Percentiles rank a stretch among this genome's conserved stretches.
phyloP scores from a whole-genome alignment of 345 rosid species.

The Erucastrum elatum region DNA sequence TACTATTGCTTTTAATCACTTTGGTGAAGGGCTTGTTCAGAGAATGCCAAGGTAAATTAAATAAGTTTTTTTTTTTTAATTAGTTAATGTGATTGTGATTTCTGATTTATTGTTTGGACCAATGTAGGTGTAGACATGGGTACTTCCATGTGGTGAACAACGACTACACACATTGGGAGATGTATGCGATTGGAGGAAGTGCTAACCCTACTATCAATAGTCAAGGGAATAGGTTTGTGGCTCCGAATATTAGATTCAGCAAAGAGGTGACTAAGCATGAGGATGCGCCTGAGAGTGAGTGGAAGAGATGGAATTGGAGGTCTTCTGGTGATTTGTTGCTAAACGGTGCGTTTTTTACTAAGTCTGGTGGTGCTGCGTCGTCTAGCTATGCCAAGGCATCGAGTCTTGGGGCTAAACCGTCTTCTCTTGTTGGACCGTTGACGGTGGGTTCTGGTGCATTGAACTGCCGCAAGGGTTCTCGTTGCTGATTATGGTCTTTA shows the following conservation, averaged over 20 bases:
- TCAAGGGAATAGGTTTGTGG: not conserved
- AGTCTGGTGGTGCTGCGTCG: not conserved
- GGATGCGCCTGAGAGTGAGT: constrained; percentile 1
- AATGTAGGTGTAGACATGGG: constrained; percentile 2
- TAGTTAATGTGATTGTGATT: not conserved
- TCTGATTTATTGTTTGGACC: not conserved
- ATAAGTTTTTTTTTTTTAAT: no score
- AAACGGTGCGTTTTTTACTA: not conserved
- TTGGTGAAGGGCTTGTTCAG: constrained; percentile 84
- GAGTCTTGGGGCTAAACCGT: not conserved
- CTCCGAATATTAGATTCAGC: not conserved
- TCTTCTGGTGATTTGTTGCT: not conserved
- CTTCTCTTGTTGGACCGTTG: not conserved
- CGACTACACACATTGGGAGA: not conserved
- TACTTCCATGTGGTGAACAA: constrained; percentile 7
- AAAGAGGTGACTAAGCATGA: not conserved
- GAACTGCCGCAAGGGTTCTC: not conserved
- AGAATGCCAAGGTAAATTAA: constrained; percentile 80
- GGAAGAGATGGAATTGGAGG: not conserved
- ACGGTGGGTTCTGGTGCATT: not conserved
- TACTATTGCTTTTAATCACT: constrained; percentile 82
- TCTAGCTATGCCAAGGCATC: not conserved
- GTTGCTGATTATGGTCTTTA: not conserved
- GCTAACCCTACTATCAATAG: not conserved
- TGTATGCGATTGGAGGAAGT: not conserved